phyloP scores from a whole-genome alignment of 1,284 basidiomycete species.

The Naganishia cerealis region DNA sequence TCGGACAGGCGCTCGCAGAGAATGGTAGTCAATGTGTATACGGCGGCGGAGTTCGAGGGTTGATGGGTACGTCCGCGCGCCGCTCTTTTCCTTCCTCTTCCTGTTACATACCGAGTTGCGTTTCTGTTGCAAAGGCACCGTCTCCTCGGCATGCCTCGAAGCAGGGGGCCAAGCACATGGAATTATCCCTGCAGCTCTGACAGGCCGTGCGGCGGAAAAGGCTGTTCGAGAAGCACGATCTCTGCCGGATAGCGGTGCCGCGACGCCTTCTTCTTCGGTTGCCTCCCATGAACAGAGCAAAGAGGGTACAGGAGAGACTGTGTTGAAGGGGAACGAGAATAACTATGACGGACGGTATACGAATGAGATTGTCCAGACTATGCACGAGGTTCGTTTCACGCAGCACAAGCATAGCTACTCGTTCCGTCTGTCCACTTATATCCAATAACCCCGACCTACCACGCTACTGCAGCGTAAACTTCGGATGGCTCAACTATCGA shows the following conservation, averaged over 20 bases:
- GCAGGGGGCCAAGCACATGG: conserved; percentile 76
- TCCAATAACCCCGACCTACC: not conserved
- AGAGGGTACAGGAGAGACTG: conserved; percentile 46
- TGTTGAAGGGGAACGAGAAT: conserved; percentile 50
- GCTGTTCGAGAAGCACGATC: conserved; percentile 58
- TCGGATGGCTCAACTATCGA: conserved; percentile 74
- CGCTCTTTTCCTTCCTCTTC: not conserved
- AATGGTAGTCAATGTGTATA: conserved; percentile 73
- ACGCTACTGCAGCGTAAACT: conserved; percentile 64
- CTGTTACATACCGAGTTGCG: not conserved
- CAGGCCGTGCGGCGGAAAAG: conserved; percentile 44
- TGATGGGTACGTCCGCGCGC: conserved; percentile 65
- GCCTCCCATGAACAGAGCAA: conserved; percentile 41
- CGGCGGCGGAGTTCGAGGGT: conserved; percentile 76
- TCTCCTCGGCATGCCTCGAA: conserved; percentile 69
- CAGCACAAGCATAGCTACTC: no score
- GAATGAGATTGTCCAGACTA: conserved; percentile 67
- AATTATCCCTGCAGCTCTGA: conserved; percentile 68
- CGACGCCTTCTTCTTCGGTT: conserved; percentile 8
- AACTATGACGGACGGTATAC: conserved; percentile 53
- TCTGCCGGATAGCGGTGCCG: conserved; percentile 26
- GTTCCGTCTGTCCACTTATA: not conserved
- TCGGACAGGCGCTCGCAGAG: conserved; percentile 71
- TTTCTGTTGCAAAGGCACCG: conserved; percentile 57
- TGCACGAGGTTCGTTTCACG: conserved; percentile 67